Conservation (phyloP, 1,139 yeast species). For the Ogataea hybrid region DNA sequence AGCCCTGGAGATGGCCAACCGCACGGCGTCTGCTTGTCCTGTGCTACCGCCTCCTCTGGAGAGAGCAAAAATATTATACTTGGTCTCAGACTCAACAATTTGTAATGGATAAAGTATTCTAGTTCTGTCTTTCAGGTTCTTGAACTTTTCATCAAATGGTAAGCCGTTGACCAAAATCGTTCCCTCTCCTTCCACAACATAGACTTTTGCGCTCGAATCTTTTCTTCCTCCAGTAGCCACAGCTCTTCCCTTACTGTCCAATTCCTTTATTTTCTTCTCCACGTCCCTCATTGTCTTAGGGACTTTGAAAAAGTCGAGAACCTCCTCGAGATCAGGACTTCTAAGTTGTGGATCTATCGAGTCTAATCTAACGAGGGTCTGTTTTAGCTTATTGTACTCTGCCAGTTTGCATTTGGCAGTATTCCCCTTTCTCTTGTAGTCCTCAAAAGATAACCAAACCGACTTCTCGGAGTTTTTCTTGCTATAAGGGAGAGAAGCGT, state of each 20-base stretch:
- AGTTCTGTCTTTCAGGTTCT: conserved; percentile 66
- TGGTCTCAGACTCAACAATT: conserved; percentile 66
- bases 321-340: conserved; percentile 63
- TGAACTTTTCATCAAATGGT: conserved; percentile 62
- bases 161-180: conserved; percentile 72
- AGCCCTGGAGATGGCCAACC: conserved; percentile 81
- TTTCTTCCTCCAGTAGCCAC: conserved; percentile 81
- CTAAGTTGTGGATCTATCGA: conserved; percentile 78
- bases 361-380: conserved; percentile 64
- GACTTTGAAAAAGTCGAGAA: conserved; percentile 47
- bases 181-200: conserved; percentile 75
- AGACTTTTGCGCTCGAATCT: conserved; percentile 71
- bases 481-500: conserved; percentile 56
- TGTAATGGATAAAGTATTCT: conserved; percentile 76
- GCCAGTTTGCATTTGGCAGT: conserved; percentile 69
- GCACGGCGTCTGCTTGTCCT: conserved; percentile 91
- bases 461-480: conserved; percentile 36
- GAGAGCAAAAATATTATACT: conserved; percentile 76
- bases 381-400: conserved; percentile 66
- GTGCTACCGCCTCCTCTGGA: conserved; percentile 91
- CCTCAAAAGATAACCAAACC: conserved; percentile 62
- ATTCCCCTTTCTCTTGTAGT: conserved; percentile 65
- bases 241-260: conserved; percentile 81
- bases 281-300: conserved; percentile 25
- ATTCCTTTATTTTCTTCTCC: conserved; percentile 39